Conservation (phyloP, 1,284 basidiomycete genomes). For the Trametes polyzona region DNA sequence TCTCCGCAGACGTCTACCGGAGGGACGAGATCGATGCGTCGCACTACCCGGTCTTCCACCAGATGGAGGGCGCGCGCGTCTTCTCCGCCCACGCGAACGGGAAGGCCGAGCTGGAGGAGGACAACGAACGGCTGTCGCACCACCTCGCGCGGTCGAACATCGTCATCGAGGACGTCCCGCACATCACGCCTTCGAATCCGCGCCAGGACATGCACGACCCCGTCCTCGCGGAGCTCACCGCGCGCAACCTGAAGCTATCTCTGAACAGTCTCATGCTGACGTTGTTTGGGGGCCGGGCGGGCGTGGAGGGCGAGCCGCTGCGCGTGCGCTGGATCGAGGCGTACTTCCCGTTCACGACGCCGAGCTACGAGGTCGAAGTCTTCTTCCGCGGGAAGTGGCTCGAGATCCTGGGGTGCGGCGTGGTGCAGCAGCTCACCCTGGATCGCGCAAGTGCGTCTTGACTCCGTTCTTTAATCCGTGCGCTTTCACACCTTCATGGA, state of each 20-base stretch:
- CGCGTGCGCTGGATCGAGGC: constrained; percentile 97
- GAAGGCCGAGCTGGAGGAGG: constrained; percentile 63
- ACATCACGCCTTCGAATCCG: constrained; percentile 78
- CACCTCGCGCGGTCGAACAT: constrained; percentile 75
- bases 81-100: constrained; percentile 59
- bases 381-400: constrained; percentile 97
- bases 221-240: constrained; percentile 70
- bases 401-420: constrained; percentile 94
- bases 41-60: constrained; percentile 99
- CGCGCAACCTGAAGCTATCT: constrained; percentile 88
- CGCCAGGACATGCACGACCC: constrained; percentile 81
- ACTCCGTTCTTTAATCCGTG: constrained; percentile 1
- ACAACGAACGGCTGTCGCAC: constrained; percentile 65
- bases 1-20: constrained; percentile 98
- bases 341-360: constrained; percentile 97
- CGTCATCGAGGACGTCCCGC: constrained; percentile 85
- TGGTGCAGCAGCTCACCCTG: constrained; percentile 89
- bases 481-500: not conserved
- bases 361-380: constrained; percentile 98
- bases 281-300: constrained; percentile 72
- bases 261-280: constrained; percentile 88
- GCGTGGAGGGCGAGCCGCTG: constrained; percentile 66
- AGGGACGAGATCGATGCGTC: constrained; percentile 98
- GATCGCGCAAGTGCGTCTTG: constrained; percentile 76
- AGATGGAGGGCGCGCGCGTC: constrained; percentile 94